Conservation (phyloP, 768 basidiomycete species). For the Lactarius vividus region DNA sequence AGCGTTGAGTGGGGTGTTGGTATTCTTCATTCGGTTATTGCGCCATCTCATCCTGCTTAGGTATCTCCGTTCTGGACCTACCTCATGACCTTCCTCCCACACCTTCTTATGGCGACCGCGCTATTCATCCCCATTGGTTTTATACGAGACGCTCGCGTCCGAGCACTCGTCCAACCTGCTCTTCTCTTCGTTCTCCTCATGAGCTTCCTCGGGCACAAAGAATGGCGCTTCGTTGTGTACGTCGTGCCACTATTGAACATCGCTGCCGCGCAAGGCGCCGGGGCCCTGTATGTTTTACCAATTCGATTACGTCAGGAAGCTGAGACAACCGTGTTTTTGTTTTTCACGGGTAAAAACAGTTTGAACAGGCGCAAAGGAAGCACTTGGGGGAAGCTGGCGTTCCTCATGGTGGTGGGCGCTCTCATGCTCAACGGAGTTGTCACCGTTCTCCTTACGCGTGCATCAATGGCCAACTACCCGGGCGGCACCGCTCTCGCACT, state of each 20-base stretch:
- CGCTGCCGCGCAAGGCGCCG: slow-evolving; percentile 64
- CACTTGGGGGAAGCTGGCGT: slow-evolving; percentile 45
- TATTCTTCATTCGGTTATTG: slow-evolving; percentile 21
- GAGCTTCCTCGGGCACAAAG: slow-evolving; percentile 86
- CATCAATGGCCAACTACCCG: slow-evolving; percentile 82
- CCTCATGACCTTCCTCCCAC: slow-evolving; percentile 66
- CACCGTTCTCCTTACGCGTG: slow-evolving; percentile 51
- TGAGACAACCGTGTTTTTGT: not conserved
- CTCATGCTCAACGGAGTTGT: slow-evolving; percentile 51
- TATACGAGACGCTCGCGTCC: slow-evolving; percentile 47
- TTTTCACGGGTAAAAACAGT: slow-evolving; percentile 34
- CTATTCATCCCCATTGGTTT: slow-evolving; percentile 60
- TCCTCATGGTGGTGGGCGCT: slow-evolving; percentile 46
- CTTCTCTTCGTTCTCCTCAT: slow-evolving; percentile 57
- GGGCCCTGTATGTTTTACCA: slow-evolving; percentile 55
- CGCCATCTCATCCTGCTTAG: slow-evolving; percentile 38
- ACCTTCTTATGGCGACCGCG: slow-evolving; percentile 63
- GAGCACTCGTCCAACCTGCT: slow-evolving; percentile 50
- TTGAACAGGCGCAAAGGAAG: slow-evolving; percentile 47
- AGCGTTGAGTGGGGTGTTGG: slow-evolving; percentile 90
- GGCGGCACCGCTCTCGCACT: slow-evolving; percentile 70
- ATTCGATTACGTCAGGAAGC: not conserved
- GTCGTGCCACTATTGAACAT: slow-evolving; percentile 79
- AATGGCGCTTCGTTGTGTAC: slow-evolving; percentile 96
- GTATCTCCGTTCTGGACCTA: slow-evolving; percentile 70